Percentiles rank a stretch among this genome's conserved stretches.
These are phyloP conservation scores for Scedosporium apiospermum DNA, from an alignment of 2,329 filamentous ascomycete species.

Conservation along the genomic window DNA sequence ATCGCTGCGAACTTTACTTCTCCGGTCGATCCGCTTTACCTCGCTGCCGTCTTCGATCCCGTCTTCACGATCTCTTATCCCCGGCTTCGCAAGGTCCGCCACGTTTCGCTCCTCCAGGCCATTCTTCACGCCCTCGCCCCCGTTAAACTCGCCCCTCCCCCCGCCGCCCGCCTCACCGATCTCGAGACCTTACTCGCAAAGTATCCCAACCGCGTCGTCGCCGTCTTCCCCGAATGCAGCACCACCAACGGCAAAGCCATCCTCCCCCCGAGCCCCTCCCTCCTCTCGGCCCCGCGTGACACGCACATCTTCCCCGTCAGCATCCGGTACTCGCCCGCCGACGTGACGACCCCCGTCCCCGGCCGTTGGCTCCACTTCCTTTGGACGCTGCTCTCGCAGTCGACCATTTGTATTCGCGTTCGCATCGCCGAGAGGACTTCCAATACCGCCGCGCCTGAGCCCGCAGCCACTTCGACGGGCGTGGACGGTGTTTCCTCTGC, in stretches of 20 bases:
- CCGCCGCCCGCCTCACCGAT: constrained; percentile 44
- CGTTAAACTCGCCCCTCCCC: constrained; percentile 38
- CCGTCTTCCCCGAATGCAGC: constrained; percentile 86
- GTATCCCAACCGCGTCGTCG: constrained; percentile 68
- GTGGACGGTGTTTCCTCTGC: constrained; percentile 12
- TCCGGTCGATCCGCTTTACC: constrained; percentile 85
- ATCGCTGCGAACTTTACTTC: constrained; percentile 89
- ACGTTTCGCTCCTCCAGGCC: constrained; percentile 66
- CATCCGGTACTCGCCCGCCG: constrained; percentile 77
- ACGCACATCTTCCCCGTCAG: constrained; percentile 85
- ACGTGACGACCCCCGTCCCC: constrained; percentile 85
- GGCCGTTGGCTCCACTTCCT: constrained; percentile 63
- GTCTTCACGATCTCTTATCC: constrained; percentile 86
- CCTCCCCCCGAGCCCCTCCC: constrained; percentile 68
- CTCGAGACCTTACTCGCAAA: constrained; percentile 52
- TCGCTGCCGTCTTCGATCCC: constrained; percentile 92
- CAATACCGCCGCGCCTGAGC: constrained; percentile 35
- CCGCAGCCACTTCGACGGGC: constrained; percentile 22
- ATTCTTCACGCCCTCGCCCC: constrained; percentile 62
- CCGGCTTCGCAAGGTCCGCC: constrained; percentile 60
- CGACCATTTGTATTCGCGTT: constrained; percentile 84
- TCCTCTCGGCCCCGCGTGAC: constrained; percentile 56
- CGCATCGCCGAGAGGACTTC: constrained; percentile 71
- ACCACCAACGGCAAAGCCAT: constrained; percentile 92
- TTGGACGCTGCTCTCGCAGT: constrained; percentile 76